These are phyloP conservation scores for Lignosus rhinocerotis DNA, from an alignment of 1,284 basidiomycete genomes.

Conservation along the genomic window DNA sequence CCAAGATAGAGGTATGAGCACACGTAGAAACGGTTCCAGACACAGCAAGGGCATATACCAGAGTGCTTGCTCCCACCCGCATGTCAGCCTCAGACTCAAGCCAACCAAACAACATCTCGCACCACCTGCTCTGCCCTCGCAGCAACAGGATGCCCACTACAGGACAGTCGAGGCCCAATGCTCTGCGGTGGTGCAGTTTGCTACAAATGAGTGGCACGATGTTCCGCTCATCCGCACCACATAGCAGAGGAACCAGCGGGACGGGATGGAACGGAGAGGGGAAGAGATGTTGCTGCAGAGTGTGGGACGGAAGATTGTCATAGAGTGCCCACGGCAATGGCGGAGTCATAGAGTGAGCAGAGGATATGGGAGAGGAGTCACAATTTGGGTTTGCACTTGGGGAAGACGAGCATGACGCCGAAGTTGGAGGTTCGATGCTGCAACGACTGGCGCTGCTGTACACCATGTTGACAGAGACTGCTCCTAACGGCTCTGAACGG, in stretches of 20 bases:
- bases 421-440: background rate
- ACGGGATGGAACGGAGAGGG: slow-evolving; percentile 5
- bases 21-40: background rate
- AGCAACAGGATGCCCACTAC: slow-evolving; percentile 6
- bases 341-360: background rate
- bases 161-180: background rate
- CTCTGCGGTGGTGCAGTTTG: slow-evolving; percentile 5
- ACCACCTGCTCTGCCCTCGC: background rate
- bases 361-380: background rate
- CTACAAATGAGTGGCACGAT: slow-evolving; percentile 10
- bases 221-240: slow-evolving; percentile 1
- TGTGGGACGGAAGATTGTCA: background rate
- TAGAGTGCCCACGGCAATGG: background rate
- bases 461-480: background rate
- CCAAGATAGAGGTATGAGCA: background rate
- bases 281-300: slow-evolving; percentile 3
- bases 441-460: background rate
- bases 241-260: slow-evolving; percentile 5
- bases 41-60: background rate
- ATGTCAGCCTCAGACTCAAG: background rate
- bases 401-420: background rate
- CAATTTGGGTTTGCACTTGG: background rate
- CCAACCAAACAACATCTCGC: slow-evolving; percentile 5
- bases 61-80: background rate
- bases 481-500: background rate